Base-by-base conservation (phyloP, 371 early-diverging fungal species). In the Lichtheimia corymbifera region DNA sequence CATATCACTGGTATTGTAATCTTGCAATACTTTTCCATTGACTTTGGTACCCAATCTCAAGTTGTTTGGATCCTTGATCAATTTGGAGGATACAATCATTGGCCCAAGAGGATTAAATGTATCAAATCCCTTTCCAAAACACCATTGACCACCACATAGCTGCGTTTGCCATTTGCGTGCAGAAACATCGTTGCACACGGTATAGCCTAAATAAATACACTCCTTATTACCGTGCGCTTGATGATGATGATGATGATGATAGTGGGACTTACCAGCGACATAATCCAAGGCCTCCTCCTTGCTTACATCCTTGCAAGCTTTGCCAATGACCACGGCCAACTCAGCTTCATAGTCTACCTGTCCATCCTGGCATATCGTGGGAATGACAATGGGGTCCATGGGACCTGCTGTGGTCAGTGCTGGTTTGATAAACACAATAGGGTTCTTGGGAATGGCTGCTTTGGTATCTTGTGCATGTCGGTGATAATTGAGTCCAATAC, bases 101-200 rank as follows among this genome's bases (percentile, higher is more conserved):
- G 88, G 88, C 7, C 88, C 88, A 24, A 85, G 55, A 15, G 88
- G 86, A 7, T 82, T 77, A 61, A 84, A 87, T 14, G 84, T 80
- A 64, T 87, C 88, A 68, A 87, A 87, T 17, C 81, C 72, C 43
- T 85, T 85, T 45, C 81, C 74, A 70, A 83, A 87, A 53, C 73
- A 74, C 88, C 86, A 87, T 65, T 85, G 86, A 15, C 77, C 76
- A 17, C 57, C 63, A 17, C 62, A 55, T 14, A 77, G 57, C 53
- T 61, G 58, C n/a, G 64, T 75, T 45, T 69, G 87, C 86, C 84
- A 86, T 50, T 80, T 83, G 40, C 88, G 74, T 11, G 88, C 75
- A 12, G 78, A 73, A 35, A 87, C 75, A 63, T 87, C 88, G 68
- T 87, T 87, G 42, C 73, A 76, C 3, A 72, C 68, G 15, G 88